A percentile compares a stretch with the other conserved stretches of the same genome.
Conservation (phyloP, 192 early-diverging fungal species). For the Mortierella alpina region DNA sequence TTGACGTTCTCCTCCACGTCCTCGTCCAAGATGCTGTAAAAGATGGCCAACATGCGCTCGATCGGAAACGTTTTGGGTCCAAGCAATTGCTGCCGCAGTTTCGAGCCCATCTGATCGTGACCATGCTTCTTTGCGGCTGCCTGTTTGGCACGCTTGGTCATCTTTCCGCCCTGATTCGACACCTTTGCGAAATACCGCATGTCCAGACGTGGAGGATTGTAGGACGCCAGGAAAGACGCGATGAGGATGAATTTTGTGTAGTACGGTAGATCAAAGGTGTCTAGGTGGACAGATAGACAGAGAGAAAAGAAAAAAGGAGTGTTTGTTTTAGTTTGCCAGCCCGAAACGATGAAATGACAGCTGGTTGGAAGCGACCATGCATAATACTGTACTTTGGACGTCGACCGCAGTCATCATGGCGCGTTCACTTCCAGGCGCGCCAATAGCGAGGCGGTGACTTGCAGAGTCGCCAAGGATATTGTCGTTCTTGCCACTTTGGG, state of each 20-base stretch:
- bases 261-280: constrained; percentile 82
- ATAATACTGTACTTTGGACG: constrained; percentile 28
- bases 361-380: too few relatives aligned
- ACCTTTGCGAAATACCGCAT: constrained; percentile 85
- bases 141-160: constrained; percentile 58
- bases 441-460: not conserved
- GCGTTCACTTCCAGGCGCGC: constrained; percentile 25
- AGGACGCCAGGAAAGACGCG: constrained; percentile 91
- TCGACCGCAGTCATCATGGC: constrained; percentile 35
- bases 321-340: not conserved
- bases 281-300: constrained; percentile 10
- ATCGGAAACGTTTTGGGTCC: constrained; percentile 94
- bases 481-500: constrained; percentile 11
- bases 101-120: constrained; percentile 35
- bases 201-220: constrained; percentile 91
- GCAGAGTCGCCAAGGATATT: not conserved
- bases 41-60: constrained; percentile 98
- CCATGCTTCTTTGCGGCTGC: constrained; percentile 46
- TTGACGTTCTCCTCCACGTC: constrained; percentile 79
- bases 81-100: constrained; percentile 84
- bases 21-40: constrained; percentile 87
- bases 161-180: constrained; percentile 55
- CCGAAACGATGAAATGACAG: not conserved
- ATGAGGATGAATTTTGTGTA: constrained; percentile 92
- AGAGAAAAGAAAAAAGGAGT: not conserved